Base-by-base conservation (phyloP, 1,284 basidiomycete species). In the Erythrobasidium hasegawianum region DNA sequence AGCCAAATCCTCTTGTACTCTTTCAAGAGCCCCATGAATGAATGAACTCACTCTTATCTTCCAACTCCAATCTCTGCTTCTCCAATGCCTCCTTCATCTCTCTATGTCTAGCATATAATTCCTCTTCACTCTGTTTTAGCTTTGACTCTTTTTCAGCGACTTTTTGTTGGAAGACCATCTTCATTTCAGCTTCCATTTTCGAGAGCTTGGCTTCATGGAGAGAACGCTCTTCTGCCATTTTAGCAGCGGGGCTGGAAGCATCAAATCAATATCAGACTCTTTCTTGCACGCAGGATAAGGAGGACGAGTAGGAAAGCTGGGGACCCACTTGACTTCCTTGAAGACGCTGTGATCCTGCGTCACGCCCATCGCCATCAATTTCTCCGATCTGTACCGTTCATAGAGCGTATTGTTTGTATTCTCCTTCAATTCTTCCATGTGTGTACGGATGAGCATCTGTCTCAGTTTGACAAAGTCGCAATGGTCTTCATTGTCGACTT, bases 11-110 rank as follows among this genome's bases (percentile, higher is more conserved):
- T n/a, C n/a, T n/a, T n/a, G n/a, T n/a, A n/a, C n/a, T n/a, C n/a
- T n/a, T n/a, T n/a, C n/a, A n/a, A n/a, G n/a, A n/a, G n/a, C 13
- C 9, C 38, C n/a, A 16, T 45, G 5, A 22, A 20, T 16, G 18
- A 22, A 1, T 22, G 9, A 2, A 43, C 62, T 53, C 29, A 65
- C 62, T 97, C 87, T 97, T 96, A 78, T 97, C 95, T 80, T 98
- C 95, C 74, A 98, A 83, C 76, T 98, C 95, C 70, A 83, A 76
- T 73, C 92, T 85, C 79, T 98, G 95, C 82, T 95, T 97, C 81
- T 98, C 96, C 74, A 98, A 82, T 16, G 93, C 88, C 73, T 97
- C 93, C 81, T 96, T 97, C 94, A 97, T 97, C 79, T 97, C 94
- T 78, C 90, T 87, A 82, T 97, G 93, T 70, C 93, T 86, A 62